Conservation (phyloP, 306 rosid species). For the Castanea crenata region DNA sequence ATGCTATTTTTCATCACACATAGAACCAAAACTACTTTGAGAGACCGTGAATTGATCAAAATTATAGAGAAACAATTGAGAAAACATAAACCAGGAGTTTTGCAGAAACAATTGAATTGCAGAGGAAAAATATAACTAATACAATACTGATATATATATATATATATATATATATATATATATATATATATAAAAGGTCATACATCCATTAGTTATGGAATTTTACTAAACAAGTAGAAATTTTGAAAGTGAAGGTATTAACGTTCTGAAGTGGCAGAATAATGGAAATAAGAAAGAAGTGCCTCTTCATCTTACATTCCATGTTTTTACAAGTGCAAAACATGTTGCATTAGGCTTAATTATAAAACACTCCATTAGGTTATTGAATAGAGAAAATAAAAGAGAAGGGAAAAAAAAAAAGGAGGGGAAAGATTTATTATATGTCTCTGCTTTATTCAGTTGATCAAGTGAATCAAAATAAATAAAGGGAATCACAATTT, state of each 20-base stretch:
- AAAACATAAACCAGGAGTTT: not conserved
- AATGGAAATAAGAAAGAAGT: not conserved
- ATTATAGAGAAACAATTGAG: not conserved
- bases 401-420: not conserved
- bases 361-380: not conserved
- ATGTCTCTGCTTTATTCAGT: not conserved
- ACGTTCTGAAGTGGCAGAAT: not conserved
- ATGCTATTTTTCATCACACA: not conserved
- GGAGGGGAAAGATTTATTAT: not conserved
- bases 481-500: not conserved
- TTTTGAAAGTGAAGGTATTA: not conserved
- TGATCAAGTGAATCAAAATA: not conserved
- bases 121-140: not conserved
- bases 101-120: not conserved
- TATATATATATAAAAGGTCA: not conserved
- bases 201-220: not conserved
- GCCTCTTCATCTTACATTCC: not conserved
- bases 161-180: too few relatives aligned
- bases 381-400: not conserved
- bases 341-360: not conserved
- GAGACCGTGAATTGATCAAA: not conserved
- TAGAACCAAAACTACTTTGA: constrained; percentile 14
- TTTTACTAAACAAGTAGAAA: not conserved
- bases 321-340: not conserved
- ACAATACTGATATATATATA: not conserved